Conservation (phyloP, 164 flowering plant species). For the Stephania japonica region DNA sequence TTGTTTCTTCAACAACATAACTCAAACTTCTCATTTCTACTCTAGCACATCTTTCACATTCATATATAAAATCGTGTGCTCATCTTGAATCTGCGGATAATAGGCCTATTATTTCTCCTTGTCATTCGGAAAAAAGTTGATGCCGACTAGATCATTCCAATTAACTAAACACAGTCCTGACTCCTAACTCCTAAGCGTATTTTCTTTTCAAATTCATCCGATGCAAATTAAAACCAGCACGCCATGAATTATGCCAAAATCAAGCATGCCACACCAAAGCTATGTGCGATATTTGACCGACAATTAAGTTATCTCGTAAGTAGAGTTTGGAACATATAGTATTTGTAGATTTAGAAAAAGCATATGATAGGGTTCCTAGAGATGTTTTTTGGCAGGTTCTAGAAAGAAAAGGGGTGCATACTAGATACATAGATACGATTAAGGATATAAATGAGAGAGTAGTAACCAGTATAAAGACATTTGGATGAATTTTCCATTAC, state of each 20-base stretch:
- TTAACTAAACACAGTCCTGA: neutral
- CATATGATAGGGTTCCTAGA: too few species aligned
- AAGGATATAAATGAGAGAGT: too few species aligned
- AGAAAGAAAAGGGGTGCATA: too few species aligned
- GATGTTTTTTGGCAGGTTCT: too few species aligned
- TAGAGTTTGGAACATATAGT: too few species aligned
- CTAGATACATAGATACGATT: too few species aligned
- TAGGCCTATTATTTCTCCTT: neutral
- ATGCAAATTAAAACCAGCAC: neutral
- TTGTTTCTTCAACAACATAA: neutral
- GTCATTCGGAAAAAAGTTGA: neutral
- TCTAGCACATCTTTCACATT: neutral
- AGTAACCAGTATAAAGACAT: too few species aligned
- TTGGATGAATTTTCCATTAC: too few species aligned
- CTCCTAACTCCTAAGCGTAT: neutral
- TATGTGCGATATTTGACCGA: too few species aligned
- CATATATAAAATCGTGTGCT: neutral
- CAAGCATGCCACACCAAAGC: too few species aligned
- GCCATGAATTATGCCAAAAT: neutral
- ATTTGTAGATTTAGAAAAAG: too few species aligned
- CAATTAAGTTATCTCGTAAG: too few species aligned
- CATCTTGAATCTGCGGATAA: neutral
- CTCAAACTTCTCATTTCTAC: neutral
- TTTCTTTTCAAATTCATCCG: neutral
- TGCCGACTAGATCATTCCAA: neutral